Base-by-base conservation (phyloP, 2,329 filamentous ascomycete genomes). In the Talaromyces sp. region DNA sequence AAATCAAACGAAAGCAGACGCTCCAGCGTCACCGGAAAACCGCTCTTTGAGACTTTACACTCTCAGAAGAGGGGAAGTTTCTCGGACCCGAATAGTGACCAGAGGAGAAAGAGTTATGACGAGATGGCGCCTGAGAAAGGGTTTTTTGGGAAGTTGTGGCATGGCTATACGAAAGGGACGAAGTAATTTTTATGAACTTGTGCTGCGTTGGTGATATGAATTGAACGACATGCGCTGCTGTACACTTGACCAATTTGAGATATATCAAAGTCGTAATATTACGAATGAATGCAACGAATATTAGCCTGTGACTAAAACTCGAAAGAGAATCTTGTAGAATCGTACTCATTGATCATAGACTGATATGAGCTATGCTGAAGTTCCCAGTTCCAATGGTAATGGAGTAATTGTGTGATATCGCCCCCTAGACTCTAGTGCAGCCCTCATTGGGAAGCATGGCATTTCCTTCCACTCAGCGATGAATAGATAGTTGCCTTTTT, bases 101-200 rank as follows among this genome's bases (percentile, higher is more conserved):
- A 82, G 54, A 72, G 79, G 39, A 71, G 75, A 24, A 82, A 78
- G 66, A 83, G 78, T 72, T 75, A 74, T 60, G 81, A 83, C n/a
- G 79, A 82, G 74, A 71, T 72, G 61, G 71, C 75, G 9, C 69
- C 73, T 33, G 70, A 73, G 52, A 64, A 72, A 0, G 78, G 79
- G 0, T 72, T 80, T 57, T 72, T 81, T 41, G 72, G 73, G 2
- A 74, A 73, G 66, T 74, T 75, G 76, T 82, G 79, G 79, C 69
- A 80, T 67, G 74, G 70, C n/a, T 78, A 77, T 71, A 77, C 72
- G 63, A 70, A 74, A 65, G 73, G 73, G 57, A 66, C 60, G 52
- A 62, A 56, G 61, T 56, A 19, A 47, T 45, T 60, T 2, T 45
- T 41, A 58, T 41, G 13, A 24, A n/a, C 7, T 14, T 41, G n/a